These are phyloP conservation scores for Ogataea hybrid DNA, from an alignment of 1,139 yeast genomes.

Conservation along the genomic window DNA sequence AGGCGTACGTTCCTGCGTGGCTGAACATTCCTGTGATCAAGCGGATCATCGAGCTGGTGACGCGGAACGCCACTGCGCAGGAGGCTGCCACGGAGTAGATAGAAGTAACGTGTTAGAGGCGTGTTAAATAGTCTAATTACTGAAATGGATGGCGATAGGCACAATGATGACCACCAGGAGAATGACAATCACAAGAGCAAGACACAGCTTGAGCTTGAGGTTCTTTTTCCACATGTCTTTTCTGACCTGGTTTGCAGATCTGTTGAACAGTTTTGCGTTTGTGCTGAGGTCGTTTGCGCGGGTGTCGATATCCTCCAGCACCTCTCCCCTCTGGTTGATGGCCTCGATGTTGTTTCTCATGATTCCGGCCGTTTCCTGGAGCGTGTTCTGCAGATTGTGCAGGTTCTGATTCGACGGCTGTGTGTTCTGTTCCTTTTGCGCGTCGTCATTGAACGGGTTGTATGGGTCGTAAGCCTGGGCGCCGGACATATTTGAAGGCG, in stretches of 20 bases:
- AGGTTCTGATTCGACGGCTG: slow-evolving; percentile 24
- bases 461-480: slow-evolving; percentile 35
- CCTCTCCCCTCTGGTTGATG: slow-evolving; percentile 92
- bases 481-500: slow-evolving; percentile 28
- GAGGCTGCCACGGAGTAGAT: slow-evolving; percentile 18
- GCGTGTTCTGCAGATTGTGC: slow-evolving; percentile 30
- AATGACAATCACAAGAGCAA: slow-evolving; percentile 76
- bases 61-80: slow-evolving; percentile 59
- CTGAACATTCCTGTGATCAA: slow-evolving; percentile 85
- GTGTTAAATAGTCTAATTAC: slow-evolving; percentile 30
- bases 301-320: slow-evolving; percentile 88
- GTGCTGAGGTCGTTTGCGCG: slow-evolving; percentile 93
- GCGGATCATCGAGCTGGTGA: slow-evolving; percentile 85
- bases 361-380: slow-evolving; percentile 84
- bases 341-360: slow-evolving; percentile 98
- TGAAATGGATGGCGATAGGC: slow-evolving; percentile 89
- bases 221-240: slow-evolving; percentile 99
- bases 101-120: slow-evolving; percentile 1
- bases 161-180: slow-evolving; percentile 86
- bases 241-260: slow-evolving; percentile 97
- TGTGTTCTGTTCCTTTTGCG: slow-evolving; percentile 22
- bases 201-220: slow-evolving; percentile 93
- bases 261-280: slow-evolving; percentile 92
- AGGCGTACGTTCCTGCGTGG: slow-evolving; percentile 97
- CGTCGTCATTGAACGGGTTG: slow-evolving; percentile 33